phyloP scores from a whole-genome alignment of 2,329 filamentous ascomycete genomes.

The Penicillium sp. region DNA sequence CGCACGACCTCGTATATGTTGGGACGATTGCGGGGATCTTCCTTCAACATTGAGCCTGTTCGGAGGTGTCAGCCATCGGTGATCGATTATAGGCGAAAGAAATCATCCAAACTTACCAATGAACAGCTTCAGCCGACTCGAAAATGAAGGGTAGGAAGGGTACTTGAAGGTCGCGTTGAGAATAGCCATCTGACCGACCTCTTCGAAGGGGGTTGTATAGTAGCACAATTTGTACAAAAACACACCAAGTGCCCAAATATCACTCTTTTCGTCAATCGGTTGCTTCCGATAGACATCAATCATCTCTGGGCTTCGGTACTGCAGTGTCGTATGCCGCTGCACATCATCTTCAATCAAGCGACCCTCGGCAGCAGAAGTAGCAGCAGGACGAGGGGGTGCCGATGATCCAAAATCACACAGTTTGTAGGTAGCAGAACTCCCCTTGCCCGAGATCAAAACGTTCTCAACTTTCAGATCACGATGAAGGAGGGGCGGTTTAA shows the following conservation, averaged over 20 bases:
- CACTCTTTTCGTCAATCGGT: conserved; percentile 96
- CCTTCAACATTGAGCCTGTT: conserved; percentile 82
- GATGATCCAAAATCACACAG: conserved; percentile 97
- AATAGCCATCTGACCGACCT: conserved; percentile 95
- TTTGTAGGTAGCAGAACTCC: conserved; percentile 77
- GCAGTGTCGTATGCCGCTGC: conserved; percentile 93
- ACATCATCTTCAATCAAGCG: conserved; percentile 94
- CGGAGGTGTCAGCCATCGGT: conserved; percentile 22
- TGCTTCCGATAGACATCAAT: conserved; percentile 95
- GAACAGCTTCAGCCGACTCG: conserved; percentile 81
- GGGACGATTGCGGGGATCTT: conserved; percentile 74
- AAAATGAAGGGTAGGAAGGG: conserved; percentile 83
- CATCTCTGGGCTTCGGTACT: conserved; percentile 98
- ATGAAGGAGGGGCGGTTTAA: conserved; percentile 89
- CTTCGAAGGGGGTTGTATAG: conserved; percentile 98
- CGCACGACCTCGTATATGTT: conserved; percentile 92
- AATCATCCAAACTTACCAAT: conserved; percentile 65
- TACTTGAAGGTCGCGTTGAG: conserved; percentile 94
- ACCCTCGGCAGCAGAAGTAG: conserved; percentile 83
- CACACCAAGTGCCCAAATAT: conserved; percentile 96
- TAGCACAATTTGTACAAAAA: conserved; percentile 97
- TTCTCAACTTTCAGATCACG: conserved; percentile 98
- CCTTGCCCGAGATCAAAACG: conserved; percentile 76
- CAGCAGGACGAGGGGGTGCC: conserved; percentile 77
- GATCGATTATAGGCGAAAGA: background rate